phyloP scores from a whole-genome alignment of 257 asterid genomes.

The Leptodermis oblonga region DNA sequence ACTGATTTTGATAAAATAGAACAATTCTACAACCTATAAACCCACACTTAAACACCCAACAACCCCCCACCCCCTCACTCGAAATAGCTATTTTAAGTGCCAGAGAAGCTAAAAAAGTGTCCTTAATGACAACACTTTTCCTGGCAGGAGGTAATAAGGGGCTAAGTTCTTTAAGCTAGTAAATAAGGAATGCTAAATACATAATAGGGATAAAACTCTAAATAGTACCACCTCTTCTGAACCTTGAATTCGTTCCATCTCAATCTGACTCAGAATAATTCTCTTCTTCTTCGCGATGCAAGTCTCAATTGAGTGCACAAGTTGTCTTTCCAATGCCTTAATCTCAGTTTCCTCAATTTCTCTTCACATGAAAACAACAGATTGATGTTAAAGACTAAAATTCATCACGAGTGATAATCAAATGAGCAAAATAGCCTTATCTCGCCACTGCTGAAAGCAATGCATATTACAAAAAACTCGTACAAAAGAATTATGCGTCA shows the following conservation, averaged over 20 bases:
- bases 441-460: neutral
- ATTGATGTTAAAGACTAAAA: slow-evolving; percentile 12
- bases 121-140: neutral
- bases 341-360: slow-evolving; percentile 96
- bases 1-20: neutral
- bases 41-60: no score
- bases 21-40: neutral
- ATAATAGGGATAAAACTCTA: slow-evolving; percentile 4
- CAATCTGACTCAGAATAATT: slow-evolving; percentile 79
- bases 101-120: neutral
- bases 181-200: slow-evolving; percentile 3
- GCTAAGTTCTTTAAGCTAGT: neutral
- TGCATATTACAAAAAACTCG: neutral
- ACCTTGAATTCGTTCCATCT: slow-evolving; percentile 84
- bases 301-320: slow-evolving; percentile 95
- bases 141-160: no score
- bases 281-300: slow-evolving; percentile 89
- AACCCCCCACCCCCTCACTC: neutral
- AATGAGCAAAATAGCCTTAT: neutral
- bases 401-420: neutral
- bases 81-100: neutral
- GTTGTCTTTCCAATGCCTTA: slow-evolving; percentile 88
- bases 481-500: neutral
- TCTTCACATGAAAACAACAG: slow-evolving; percentile 32
- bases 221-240: slow-evolving; percentile 70